A percentile compares a stretch with the other conserved stretches of the same genome.
phyloP scores from a whole-genome alignment of 345 rosid species.

The Eucalyptus caleyi region DNA sequence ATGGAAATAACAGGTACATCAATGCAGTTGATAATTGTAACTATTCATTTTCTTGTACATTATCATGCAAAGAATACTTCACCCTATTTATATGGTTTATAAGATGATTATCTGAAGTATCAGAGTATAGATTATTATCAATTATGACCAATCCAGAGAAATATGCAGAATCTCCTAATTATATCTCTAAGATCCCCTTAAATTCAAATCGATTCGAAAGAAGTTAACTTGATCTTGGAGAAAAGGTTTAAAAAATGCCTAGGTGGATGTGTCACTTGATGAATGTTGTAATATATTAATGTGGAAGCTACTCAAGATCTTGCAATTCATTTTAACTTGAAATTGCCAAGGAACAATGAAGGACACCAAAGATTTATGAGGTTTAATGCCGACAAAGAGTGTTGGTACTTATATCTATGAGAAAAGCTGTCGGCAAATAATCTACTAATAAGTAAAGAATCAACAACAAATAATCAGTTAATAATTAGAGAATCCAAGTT shows the following conservation, averaged over 20 bases:
- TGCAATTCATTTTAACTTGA: too few relatives aligned
- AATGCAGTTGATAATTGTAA: neutral
- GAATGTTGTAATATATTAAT: too few relatives aligned
- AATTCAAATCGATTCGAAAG: too few relatives aligned
- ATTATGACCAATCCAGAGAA: neutral
- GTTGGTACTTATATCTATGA: too few relatives aligned
- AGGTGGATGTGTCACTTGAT: neutral
- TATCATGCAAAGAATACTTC: neutral
- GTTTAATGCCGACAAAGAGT: accelerated
- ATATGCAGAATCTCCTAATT: neutral
- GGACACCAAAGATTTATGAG: too few relatives aligned
- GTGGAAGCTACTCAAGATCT: too few relatives aligned
- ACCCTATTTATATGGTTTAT: neutral
- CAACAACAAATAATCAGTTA: too few relatives aligned
- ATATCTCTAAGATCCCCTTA: neutral
- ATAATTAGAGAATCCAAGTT: too few relatives aligned
- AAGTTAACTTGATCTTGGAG: neutral
- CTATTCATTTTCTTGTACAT: neutral
- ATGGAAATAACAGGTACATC: neutral
- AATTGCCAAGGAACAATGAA: too few relatives aligned
- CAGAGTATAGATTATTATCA: too few relatives aligned
- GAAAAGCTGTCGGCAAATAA: too few relatives aligned
- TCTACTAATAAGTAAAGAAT: too few relatives aligned
- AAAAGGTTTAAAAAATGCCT: neutral
- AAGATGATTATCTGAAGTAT: neutral